These are phyloP conservation scores for Phytopythium montanum DNA, from an alignment of 352 stramenopile genomes.

Conservation along the genomic window DNA sequence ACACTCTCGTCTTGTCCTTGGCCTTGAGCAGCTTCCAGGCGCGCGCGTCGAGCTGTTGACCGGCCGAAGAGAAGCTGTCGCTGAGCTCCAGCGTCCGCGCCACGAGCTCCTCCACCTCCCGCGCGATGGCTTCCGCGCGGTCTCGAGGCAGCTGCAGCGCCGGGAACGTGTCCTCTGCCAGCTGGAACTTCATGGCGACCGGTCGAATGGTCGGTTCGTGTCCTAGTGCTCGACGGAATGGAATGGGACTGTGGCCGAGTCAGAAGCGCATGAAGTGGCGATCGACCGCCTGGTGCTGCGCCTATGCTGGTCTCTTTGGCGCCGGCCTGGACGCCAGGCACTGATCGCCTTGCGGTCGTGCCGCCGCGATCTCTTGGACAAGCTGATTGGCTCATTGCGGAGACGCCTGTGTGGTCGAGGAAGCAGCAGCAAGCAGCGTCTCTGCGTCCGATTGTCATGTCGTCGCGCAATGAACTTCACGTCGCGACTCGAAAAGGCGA, in stretches of 20 bases:
- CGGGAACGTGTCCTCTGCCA: conserved; percentile 27
- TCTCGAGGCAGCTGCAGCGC: conserved; percentile 20
- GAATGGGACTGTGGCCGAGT: neutral
- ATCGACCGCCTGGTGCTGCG: neutral
- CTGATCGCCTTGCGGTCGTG: neutral
- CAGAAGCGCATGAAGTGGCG: neutral
- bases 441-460: neutral
- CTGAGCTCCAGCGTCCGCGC: conserved; percentile 31
- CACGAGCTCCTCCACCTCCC: conserved; percentile 27
- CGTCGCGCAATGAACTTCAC: no score
- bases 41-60: conserved; percentile 27
- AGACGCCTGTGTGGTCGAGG: neutral
- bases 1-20: conserved; percentile 32
- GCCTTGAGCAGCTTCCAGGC: conserved; percentile 41
- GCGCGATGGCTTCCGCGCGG: conserved; percentile 16
- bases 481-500: neutral
- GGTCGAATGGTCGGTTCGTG: neutral
- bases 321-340: no score
- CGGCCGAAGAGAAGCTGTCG: conserved; percentile 21
- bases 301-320: neutral
- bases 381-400: neutral
- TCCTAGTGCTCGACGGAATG: neutral
- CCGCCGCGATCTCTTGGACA: no score
- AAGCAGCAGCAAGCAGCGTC: neutral
- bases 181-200: conserved; percentile 29